Evolutionary conservation across 2,329 filamentous ascomycete species (phyloP).

Genomic region (Fusarium sp.): DNA sequence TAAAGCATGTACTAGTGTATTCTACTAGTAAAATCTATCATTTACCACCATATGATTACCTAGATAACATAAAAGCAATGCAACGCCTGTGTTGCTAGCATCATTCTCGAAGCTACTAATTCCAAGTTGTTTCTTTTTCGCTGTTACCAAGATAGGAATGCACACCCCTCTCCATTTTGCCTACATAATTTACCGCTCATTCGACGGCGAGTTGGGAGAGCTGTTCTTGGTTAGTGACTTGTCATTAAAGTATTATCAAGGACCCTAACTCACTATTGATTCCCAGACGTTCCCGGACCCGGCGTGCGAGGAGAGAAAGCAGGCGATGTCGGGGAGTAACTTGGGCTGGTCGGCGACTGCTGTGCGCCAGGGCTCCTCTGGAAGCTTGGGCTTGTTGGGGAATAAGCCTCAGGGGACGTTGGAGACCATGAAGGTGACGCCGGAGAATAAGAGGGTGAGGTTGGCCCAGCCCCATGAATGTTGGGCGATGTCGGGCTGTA

Average conservation of each 20-base stretch:
- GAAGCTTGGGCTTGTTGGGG: constrained; percentile 69
- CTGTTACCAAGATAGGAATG: background rate
- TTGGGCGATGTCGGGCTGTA: constrained; percentile 75
- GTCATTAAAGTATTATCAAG: background rate
- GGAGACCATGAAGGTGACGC: constrained; percentile 82
- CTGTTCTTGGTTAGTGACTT: constrained; percentile 43
- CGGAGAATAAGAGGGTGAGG: constrained; percentile 71
- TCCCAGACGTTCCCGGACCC: constrained; percentile 53
- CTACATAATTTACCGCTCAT: constrained; percentile 39
- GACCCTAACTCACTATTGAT: constrained; percentile 49
- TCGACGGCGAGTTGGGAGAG: constrained; percentile 55
- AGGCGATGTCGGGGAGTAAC: constrained; percentile 71
- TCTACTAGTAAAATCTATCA: background rate
- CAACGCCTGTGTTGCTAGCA: background rate
- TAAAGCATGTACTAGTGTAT: background rate
- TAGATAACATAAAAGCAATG: background rate
- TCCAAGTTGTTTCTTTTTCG: background rate
- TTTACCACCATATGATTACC: constrained; percentile 1
- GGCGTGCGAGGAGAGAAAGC: constrained; percentile 57
- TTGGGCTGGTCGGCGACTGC: constrained; percentile 72
- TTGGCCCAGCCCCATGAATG: constrained; percentile 53
- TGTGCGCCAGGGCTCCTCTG: constrained; percentile 61
- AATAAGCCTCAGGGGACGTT: constrained; percentile 72
- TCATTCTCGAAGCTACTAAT: background rate
- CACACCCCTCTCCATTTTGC: background rate